Percentiles rank a stretch among this genome's conserved stretches.
These are phyloP conservation scores for Symbiotaphrina buchneri DNA, from an alignment of 495 filamentous ascomycete species.

Conservation along the genomic window DNA sequence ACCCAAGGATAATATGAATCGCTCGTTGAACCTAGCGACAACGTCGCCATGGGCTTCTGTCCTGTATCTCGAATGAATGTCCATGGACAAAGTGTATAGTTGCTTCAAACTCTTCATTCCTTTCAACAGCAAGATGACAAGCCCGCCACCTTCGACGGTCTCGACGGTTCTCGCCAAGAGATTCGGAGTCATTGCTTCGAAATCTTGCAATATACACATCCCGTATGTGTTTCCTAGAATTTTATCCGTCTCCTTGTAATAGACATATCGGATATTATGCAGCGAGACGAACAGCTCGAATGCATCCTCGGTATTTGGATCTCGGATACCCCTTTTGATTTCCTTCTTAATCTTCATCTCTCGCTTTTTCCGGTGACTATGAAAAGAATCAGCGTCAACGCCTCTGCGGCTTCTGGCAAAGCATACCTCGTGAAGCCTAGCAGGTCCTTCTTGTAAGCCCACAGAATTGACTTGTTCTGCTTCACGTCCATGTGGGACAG, in stretches of 20 bases:
- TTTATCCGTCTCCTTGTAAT: slow-evolving; percentile 99
- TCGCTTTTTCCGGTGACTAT: slow-evolving; percentile 83
- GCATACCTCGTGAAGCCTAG: slow-evolving; percentile 58
- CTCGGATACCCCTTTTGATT: slow-evolving; percentile 84
- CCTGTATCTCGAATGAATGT: slow-evolving; percentile 87
- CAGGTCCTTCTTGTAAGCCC: slow-evolving; percentile 99
- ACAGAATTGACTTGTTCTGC: slow-evolving; percentile 90
- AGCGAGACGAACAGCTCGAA: slow-evolving; percentile 96
- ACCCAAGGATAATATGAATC: slow-evolving; percentile 86
- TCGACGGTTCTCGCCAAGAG: slow-evolving; percentile 86
- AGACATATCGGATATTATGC: slow-evolving; percentile 94
- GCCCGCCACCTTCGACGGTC: slow-evolving; percentile 88
- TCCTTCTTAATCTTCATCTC: slow-evolving; percentile 96
- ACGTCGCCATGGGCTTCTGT: slow-evolving; percentile 96
- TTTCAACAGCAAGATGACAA: slow-evolving; percentile 79
- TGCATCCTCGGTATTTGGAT: slow-evolving; percentile 87
- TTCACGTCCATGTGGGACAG: slow-evolving; percentile 76
- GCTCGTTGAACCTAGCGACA: slow-evolving; percentile 88
- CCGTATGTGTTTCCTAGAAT: slow-evolving; percentile 97
- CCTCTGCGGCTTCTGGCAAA: neutral
- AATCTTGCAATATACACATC: slow-evolving; percentile 96
- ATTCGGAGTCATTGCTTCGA: slow-evolving; percentile 94
- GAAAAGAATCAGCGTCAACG: slow-evolving; percentile 3
- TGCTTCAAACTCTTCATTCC: slow-evolving; percentile 96
- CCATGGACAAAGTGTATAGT: slow-evolving; percentile 93